Evolutionary conservation across 2,329 filamentous ascomycete species (phyloP).

Genomic region (Stachybotrys elegans): DNA sequence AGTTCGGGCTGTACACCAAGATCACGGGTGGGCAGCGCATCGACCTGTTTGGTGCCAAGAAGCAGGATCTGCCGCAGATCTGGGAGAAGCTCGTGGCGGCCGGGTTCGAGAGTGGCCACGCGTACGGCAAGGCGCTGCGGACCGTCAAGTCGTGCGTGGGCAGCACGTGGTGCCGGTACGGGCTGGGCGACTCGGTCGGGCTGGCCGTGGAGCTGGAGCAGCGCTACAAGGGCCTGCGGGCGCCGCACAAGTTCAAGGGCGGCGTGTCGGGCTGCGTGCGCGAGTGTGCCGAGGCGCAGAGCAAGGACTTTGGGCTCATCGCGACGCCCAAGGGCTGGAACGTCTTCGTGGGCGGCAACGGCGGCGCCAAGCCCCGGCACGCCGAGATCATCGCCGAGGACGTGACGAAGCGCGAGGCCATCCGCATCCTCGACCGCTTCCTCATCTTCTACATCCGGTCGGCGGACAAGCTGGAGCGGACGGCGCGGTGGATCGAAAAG

Average conservation of each 20-base stretch:
- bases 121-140: constrained; percentile 81
- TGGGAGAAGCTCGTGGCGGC: constrained; percentile 77
- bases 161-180: constrained; percentile 85
- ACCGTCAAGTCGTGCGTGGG: constrained; percentile 92
- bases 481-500: constrained; percentile 80
- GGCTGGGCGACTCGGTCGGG: constrained; percentile 84
- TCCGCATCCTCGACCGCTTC: constrained; percentile 82
- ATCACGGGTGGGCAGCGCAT: constrained; percentile 90
- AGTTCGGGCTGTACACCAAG: constrained; percentile 82
- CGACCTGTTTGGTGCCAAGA: constrained; percentile 87
- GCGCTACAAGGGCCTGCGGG: constrained; percentile 86
- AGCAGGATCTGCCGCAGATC: constrained; percentile 77
- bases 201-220: constrained; percentile 86
- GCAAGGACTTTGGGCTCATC: constrained; percentile 90
- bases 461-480: constrained; percentile 83
- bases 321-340: constrained; percentile 93
- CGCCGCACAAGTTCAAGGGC: constrained; percentile 86
- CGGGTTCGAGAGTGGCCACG: constrained; percentile 86
- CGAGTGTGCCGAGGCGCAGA: constrained; percentile 88
- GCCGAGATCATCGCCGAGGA: constrained; percentile 82
- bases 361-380: constrained; percentile 78
- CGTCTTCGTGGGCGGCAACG: constrained; percentile 85
- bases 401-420: constrained; percentile 74
- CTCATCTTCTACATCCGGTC: constrained; percentile 93
- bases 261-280: constrained; percentile 88